Evolutionary conservation across 2,329 filamentous ascomycete genomes (phyloP).

Genomic region (Lecanoromycetidae sp.): DNA sequence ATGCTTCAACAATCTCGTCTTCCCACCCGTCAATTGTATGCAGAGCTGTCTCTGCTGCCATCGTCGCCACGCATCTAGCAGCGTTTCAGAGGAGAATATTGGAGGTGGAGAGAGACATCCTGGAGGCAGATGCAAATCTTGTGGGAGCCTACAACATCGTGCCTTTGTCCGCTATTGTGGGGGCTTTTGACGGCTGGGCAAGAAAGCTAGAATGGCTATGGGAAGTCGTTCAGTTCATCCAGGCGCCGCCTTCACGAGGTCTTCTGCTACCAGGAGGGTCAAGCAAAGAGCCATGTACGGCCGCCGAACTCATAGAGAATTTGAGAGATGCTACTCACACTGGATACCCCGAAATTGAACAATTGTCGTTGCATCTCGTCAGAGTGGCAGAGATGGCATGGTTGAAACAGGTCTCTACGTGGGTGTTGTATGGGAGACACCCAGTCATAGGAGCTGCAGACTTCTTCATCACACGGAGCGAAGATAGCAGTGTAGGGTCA

Average conservation of each 20-base stretch:
- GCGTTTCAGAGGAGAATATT: constrained; percentile 75
- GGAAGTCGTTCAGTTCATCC: constrained; percentile 59
- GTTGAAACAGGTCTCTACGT: constrained; percentile 80
- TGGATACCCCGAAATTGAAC: constrained; percentile 76
- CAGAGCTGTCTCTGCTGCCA: constrained; percentile 70
- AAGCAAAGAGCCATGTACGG: constrained; percentile 40
- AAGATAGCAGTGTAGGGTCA: constrained; percentile 24
- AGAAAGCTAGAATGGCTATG: constrained; percentile 77
- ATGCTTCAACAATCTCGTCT: constrained; percentile 54
- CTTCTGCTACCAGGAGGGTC: constrained; percentile 19
- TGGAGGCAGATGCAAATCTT: constrained; percentile 61
- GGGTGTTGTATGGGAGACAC: constrained; percentile 78
- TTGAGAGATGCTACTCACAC: constrained; percentile 68
- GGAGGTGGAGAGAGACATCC: constrained; percentile 66
- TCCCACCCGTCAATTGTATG: constrained; percentile 71
- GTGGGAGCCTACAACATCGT: constrained; percentile 92
- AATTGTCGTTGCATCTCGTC: constrained; percentile 60
- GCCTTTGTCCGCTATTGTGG: constrained; percentile 71
- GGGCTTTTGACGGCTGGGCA: constrained; percentile 78
- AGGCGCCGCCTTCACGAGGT: constrained; percentile 25
- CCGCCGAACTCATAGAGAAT: constrained; percentile 63
- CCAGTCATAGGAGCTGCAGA: constrained; percentile 61
- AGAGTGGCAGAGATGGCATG: constrained; percentile 74
- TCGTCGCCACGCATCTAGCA: constrained; percentile 61
- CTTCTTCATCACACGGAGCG: constrained; percentile 57